Evolutionary conservation across 768 basidiomycete species (phyloP), one percentile per base, ranked within the genome.

Genomic region (Nidularia sp.): DNA sequence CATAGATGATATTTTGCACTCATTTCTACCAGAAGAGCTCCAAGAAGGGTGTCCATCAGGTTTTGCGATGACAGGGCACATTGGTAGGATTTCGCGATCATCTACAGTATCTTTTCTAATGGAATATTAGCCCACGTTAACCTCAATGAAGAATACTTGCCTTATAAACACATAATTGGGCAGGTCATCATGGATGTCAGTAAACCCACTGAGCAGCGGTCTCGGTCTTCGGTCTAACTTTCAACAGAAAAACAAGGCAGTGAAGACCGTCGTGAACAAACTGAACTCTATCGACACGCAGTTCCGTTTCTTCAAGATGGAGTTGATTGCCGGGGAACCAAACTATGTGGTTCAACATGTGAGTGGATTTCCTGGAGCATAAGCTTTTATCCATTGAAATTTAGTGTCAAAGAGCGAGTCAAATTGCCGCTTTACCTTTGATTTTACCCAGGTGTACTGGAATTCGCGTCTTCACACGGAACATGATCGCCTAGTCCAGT

Each of bases 361-460:
- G 59, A 53, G 86, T 71, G n/a, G 33, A 25, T 31, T 2, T 25
- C 31, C 48, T n/a, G n/a, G n/a, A n/a, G n/a, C n/a, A n/a, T n/a
- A n/a, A n/a, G n/a, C n/a, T n/a, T n/a, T n/a, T n/a, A n/a, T 13
- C 22, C 31, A 44, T 52, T 48, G n/a, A 34, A 45, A 22, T 36
- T 51, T 54, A 34, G 56, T 44, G 32, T 45, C 34, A 35, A 36
- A 97, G 94, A 78, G 78, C 56, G 96, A 99, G 73, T 82, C 86
- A 6, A 80, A 84, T 59, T 98, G 94, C 66, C 75, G 73, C 33
- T 98, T 98, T 69, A 86, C 79, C 1, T 98, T 99, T 61, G 94
- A 99, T 66, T 99, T 98, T 63, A 85, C 88, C 5, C 77, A 85
- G 63, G 97, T 98, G 9, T 99, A 99, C 69, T 99, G 95, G 95